Conservation (phyloP, 148 eudicot species). For the Amaranthus palmeri region DNA sequence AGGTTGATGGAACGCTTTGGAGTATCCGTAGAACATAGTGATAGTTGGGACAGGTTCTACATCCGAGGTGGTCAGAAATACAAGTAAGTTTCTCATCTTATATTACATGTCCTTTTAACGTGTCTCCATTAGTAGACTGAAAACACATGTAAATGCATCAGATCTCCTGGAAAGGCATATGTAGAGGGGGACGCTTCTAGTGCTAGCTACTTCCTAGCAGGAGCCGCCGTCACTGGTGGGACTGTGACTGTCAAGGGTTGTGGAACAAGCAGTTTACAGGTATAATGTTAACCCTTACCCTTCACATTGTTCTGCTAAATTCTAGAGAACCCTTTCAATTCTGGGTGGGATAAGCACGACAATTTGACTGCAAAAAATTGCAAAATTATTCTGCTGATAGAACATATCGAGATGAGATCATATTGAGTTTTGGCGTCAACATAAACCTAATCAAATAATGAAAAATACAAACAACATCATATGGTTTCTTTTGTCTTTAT, state of each 20-base stretch:
- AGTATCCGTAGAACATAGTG: slow-evolving; percentile 67
- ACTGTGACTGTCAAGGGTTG: slow-evolving; percentile 98
- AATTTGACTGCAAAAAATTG: not conserved
- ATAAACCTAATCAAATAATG: not conserved
- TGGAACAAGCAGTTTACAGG: slow-evolving; percentile 92
- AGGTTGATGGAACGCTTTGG: slow-evolving; percentile 97
- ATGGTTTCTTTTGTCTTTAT: not conserved
- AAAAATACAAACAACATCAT: not conserved
- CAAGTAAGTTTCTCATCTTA: slow-evolving; percentile 53
- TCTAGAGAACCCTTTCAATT: not conserved
- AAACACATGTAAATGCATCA: slow-evolving; percentile 17
- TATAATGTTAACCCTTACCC: slow-evolving; percentile 19
- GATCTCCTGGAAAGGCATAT: slow-evolving; percentile 93
- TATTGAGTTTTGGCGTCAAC: not conserved
- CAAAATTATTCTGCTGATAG: not conserved
- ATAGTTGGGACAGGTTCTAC: slow-evolving; percentile 73
- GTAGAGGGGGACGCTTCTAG: slow-evolving; percentile 99
- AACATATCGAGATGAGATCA: not conserved
- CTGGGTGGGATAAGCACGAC: not conserved
- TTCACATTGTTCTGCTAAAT: not conserved
- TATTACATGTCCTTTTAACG: not conserved
- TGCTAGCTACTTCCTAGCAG: slow-evolving; percentile 95
- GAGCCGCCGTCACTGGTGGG: slow-evolving; percentile 97
- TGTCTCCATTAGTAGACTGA: slow-evolving; percentile 4
- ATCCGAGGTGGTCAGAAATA: slow-evolving; percentile 88